Evolutionary conservation across 1,284 basidiomycete genomes (phyloP).

Genomic region (Cystobasidium slooffiae): DNA sequence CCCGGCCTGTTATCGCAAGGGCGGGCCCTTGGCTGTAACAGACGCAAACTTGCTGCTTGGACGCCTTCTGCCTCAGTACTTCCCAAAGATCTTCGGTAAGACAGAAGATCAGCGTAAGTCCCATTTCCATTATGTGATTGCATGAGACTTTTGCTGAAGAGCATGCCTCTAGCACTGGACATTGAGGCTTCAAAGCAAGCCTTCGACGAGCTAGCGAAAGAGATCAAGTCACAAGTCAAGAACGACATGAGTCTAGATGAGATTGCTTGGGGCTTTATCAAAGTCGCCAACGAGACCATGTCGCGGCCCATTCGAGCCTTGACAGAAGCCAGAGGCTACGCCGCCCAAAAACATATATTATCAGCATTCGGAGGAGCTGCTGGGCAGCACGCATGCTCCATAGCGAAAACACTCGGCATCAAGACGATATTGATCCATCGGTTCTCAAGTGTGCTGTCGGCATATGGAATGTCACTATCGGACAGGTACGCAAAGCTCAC

Average conservation of each 20-base stretch:
- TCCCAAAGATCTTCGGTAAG: conserved; percentile 73
- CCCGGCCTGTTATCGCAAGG: conserved; percentile 61
- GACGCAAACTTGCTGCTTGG: conserved; percentile 85
- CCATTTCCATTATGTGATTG: too few species aligned
- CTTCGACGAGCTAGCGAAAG: conserved; percentile 69
- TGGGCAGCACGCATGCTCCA: conserved; percentile 88
- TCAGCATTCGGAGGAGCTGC: conserved; percentile 59
- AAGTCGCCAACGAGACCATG: conserved; percentile 48
- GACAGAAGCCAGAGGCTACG: conserved; percentile 50
- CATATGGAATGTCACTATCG: conserved; percentile 85
- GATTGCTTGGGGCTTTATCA: conserved; percentile 75
- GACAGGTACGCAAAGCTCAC: conserved; percentile 62
- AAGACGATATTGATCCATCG: conserved; percentile 81
- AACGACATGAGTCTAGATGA: conserved; percentile 72
- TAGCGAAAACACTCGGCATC: conserved; percentile 78
- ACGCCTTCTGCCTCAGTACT: conserved; percentile 74
- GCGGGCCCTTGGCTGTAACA: conserved; percentile 80
- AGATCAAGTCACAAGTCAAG: conserved; percentile 65
- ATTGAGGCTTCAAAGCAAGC: conserved; percentile 66
- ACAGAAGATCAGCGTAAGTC: conserved; percentile 69
- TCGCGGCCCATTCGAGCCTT: conserved; percentile 48
- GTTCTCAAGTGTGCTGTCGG: conserved; percentile 83
- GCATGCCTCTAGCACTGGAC: conserved; percentile 63
- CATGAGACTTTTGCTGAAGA: not conserved
- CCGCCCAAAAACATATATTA: conserved; percentile 45